phyloP scores from a whole-genome alignment of 148 eudicot genomes.

The Spergularia bocconei region DNA sequence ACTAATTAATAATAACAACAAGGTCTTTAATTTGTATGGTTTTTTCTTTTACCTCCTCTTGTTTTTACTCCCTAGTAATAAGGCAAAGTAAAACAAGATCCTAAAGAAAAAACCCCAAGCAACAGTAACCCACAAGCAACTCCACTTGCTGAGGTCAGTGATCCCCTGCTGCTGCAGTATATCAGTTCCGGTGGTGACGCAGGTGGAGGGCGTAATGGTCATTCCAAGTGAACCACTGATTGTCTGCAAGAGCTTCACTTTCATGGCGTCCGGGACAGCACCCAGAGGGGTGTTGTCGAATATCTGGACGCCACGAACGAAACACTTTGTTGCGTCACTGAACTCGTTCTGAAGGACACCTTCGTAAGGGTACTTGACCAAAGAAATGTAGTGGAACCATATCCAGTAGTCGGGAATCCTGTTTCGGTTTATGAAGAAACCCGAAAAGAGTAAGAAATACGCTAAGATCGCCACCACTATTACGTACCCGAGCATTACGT shows the following conservation, averaged over 20 bases:
- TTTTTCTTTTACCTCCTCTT: conserved; percentile 52
- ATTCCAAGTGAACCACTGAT: conserved; percentile 56
- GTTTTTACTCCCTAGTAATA: conserved; percentile 77
- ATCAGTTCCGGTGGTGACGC: conserved; percentile 72
- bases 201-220: conserved; percentile 55
- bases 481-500: conserved; percentile 80
- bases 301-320: conserved; percentile 66
- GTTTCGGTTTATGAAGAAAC: conserved; percentile 74
- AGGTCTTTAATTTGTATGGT: neutral
- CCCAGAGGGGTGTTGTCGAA: conserved; percentile 71
- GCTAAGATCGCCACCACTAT: conserved; percentile 76
- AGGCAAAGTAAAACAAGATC: conserved; percentile 59
- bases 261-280: conserved; percentile 45
- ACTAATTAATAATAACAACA: neutral
- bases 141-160: conserved; percentile 67
- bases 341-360: conserved; percentile 80
- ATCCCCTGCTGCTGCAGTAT: conserved; percentile 68
- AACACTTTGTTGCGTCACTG: conserved; percentile 50
- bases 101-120: conserved; percentile 96
- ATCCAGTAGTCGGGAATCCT: conserved; percentile 82
- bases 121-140: conserved; percentile 64
- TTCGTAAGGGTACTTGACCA: conserved; percentile 80
- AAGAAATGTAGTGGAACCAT: conserved; percentile 87
- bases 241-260: conserved; percentile 45
- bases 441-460: conserved; percentile 75